Conservation (phyloP, 1,139 yeast genomes). For the Candida tropicalis region DNA sequence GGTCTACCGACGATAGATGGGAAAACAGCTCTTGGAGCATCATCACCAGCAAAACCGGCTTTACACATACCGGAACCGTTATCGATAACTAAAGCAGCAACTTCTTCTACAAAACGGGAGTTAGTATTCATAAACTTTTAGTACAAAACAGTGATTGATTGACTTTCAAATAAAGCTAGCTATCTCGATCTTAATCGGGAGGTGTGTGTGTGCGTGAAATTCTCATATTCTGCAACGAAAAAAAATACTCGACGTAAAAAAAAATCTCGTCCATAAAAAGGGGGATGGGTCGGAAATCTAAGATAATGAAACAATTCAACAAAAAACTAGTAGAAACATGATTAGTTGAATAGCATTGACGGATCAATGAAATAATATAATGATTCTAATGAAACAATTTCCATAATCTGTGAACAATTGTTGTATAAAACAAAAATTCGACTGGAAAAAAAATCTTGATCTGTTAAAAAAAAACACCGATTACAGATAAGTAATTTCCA, state of each 20-base stretch:
- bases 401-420: not conserved
- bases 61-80: slow-evolving; percentile 99
- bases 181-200: not conserved
- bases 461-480: not conserved
- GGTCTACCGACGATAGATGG: slow-evolving; percentile 99
- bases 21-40: slow-evolving; percentile 99
- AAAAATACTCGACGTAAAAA: not conserved
- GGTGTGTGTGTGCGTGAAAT: slow-evolving; percentile 1
- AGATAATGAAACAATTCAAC: not conserved
- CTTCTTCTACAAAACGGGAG: slow-evolving; percentile 43
- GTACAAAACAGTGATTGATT: not conserved
- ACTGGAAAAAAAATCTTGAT: not conserved
- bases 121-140: slow-evolving; percentile 21
- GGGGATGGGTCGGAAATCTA: not conserved
- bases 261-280: not conserved
- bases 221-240: not conserved
- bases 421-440: not conserved
- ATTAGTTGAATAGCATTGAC: not conserved
- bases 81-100: slow-evolving; percentile 87
- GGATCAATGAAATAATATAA: not conserved
- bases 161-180: not conserved
- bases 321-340: not conserved
- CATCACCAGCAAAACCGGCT: slow-evolving; percentile 99
- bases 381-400: not conserved
- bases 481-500: too few relatives aligned